phyloP scores from a whole-genome alignment of 2,329 filamentous ascomycete genomes.

The Aspergillus uvarum region DNA sequence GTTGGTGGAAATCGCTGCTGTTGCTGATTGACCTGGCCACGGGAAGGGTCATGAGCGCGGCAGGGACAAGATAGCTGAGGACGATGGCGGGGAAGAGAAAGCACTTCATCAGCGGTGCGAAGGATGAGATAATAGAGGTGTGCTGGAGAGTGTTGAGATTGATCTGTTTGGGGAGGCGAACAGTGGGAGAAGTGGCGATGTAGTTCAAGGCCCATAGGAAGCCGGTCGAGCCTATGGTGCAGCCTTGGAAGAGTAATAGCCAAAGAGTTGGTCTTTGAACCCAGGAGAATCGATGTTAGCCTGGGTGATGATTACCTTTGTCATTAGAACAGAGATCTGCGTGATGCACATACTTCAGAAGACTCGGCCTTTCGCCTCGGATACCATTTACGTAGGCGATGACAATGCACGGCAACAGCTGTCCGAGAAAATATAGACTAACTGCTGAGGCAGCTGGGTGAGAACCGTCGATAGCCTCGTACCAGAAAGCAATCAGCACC shows the following conservation, averaged over 20 bases:
- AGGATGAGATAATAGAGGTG: not conserved
- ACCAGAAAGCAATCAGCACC: not conserved
- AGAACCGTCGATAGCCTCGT: slow-evolving; percentile 1
- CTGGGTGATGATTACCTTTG: too few species aligned
- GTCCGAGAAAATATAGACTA: slow-evolving; percentile 3
- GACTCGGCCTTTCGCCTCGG: not conserved
- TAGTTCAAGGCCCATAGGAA: not conserved
- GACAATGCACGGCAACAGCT: not conserved
- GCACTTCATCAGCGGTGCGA: not conserved
- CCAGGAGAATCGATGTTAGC: too few species aligned
- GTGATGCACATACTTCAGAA: not conserved
- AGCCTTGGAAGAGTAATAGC: slow-evolving; percentile 3
- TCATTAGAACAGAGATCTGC: too few species aligned
- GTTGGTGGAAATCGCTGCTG: not conserved
- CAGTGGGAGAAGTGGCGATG: not conserved
- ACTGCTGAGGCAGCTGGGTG: not conserved
- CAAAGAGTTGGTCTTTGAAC: not conserved
- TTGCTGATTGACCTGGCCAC: not conserved
- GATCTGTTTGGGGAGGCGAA: not conserved
- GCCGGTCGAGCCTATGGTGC: not conserved
- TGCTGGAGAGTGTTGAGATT: not conserved
- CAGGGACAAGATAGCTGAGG: not conserved
- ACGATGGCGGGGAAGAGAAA: not conserved
- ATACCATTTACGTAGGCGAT: not conserved
- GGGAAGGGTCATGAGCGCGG: not conserved